Evolutionary conservation across 768 basidiomycete genomes (phyloP).

Genomic region (Leccinum subgranulosum): DNA sequence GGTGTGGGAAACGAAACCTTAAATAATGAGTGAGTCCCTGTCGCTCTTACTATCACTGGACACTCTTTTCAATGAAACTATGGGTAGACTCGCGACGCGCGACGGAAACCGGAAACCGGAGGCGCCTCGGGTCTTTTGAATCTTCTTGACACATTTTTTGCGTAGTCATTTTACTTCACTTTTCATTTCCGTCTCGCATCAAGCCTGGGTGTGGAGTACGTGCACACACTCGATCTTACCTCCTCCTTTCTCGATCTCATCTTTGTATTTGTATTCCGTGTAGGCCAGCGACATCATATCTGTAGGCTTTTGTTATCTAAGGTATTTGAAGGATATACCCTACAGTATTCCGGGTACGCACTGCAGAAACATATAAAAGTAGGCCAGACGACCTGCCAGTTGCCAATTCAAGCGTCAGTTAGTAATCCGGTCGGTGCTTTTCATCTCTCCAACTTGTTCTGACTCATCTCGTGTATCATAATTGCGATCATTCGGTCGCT

Average conservation of each 20-base stretch:
- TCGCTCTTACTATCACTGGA: not conserved
- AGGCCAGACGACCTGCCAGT: not conserved
- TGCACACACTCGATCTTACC: slow-evolving; percentile 23
- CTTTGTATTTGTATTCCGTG: not conserved
- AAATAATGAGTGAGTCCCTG: slow-evolving; percentile 7
- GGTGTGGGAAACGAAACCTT: slow-evolving; percentile 27
- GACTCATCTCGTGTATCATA: too few relatives aligned
- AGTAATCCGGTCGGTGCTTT: not conserved
- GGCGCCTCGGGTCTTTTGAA: not conserved
- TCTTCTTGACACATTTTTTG: not conserved
- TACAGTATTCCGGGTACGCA: too few relatives aligned
- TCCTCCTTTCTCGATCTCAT: slow-evolving; percentile 5
- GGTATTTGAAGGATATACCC: not conserved
- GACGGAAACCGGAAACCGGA: not conserved
- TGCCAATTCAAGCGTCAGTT: too few relatives aligned
- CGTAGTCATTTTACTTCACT: slow-evolving; percentile 1
- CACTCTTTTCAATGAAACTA: not conserved
- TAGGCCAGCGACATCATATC: not conserved
- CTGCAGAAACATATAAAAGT: not conserved
- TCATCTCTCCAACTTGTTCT: not conserved
- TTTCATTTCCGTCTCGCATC: slow-evolving; percentile 17
- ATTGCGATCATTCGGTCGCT: not conserved
- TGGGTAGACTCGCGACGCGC: not conserved
- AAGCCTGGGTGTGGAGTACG: slow-evolving; percentile 29
- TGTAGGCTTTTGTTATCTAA: not conserved